Conservation (phyloP, 192 early-diverging fungal species). For the Blastocladiella britannica region DNA sequence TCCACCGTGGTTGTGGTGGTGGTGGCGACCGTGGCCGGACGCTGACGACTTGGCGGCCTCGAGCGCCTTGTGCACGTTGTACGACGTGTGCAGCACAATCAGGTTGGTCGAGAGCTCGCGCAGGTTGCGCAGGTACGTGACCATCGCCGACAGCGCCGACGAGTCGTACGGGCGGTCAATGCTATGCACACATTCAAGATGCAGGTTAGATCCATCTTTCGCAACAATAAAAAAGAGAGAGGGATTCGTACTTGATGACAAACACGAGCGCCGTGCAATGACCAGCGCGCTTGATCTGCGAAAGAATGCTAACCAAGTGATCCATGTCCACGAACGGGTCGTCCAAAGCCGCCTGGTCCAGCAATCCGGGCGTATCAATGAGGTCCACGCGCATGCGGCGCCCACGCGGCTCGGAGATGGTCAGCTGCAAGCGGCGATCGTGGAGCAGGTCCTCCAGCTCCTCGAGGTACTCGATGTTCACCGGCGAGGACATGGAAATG, state of each 20-base stretch:
- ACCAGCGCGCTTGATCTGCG: not conserved
- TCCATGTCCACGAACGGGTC: not conserved
- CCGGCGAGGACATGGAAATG: no score
- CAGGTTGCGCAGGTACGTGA: not conserved
- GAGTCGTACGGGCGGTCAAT: not conserved
- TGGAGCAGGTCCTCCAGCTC: not conserved
- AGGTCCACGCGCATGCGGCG: not conserved
- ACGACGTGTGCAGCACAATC: not conserved
- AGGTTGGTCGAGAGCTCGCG: not conserved
- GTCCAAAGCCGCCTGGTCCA: not conserved
- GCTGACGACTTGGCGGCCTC: not conserved
- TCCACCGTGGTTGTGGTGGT: no score
- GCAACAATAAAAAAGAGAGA: no score
- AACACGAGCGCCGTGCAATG: not conserved
- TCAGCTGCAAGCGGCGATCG: not conserved
- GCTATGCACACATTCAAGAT: no score
- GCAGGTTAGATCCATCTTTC: no score
- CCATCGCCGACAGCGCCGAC: not conserved
- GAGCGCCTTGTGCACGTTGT: conserved; percentile 1
- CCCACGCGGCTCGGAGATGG: not conserved
- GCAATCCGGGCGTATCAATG: not conserved
- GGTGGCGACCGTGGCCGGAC: no score
- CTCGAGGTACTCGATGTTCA: conserved; percentile 1
- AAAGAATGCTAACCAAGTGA: not conserved
- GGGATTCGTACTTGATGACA: not conserved